Conservation (phyloP, 2,329 filamentous ascomycete genomes). For the Coleophoma cylindrospora region DNA sequence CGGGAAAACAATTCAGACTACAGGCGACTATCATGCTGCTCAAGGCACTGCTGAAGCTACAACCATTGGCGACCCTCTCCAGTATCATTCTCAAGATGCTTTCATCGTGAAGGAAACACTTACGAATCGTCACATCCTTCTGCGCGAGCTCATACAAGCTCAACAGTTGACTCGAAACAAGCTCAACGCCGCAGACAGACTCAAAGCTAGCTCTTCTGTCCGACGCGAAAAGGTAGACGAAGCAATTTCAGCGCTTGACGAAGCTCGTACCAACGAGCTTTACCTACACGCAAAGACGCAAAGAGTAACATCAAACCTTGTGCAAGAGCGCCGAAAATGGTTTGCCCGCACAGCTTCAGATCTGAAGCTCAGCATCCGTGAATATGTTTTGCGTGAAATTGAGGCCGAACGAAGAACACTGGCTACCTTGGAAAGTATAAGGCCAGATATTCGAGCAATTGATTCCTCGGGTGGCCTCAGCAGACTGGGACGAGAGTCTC, state of each 20-base stretch:
- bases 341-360: conserved; percentile 83
- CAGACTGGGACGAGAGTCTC: conserved; percentile 81
- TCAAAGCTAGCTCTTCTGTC: conserved; percentile 83
- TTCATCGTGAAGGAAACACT: conserved; percentile 98
- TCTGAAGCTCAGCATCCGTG: conserved; percentile 75
- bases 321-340: conserved; percentile 87
- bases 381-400: conserved; percentile 92
- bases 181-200: conserved; percentile 77
- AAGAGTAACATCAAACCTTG: conserved; percentile 81
- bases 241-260: conserved; percentile 85
- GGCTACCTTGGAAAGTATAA: conserved; percentile 86
- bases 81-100: conserved; percentile 91
- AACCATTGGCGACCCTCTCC: conserved; percentile 86
- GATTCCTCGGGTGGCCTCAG: conserved; percentile 87
- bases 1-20: conserved; percentile 86
- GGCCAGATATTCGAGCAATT: conserved; percentile 88
- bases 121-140: conserved; percentile 94
- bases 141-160: conserved; percentile 87
- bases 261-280: conserved; percentile 76
- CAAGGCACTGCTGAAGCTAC: conserved; percentile 96
- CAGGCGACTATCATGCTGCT: conserved; percentile 91
- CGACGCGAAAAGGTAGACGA: conserved; percentile 96
- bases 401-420: conserved; percentile 90
- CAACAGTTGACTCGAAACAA: conserved; percentile 81
- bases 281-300: conserved; percentile 82